phyloP scores from a whole-genome alignment of 108 stramenopile species.

The Cyclotella atomus region DNA sequence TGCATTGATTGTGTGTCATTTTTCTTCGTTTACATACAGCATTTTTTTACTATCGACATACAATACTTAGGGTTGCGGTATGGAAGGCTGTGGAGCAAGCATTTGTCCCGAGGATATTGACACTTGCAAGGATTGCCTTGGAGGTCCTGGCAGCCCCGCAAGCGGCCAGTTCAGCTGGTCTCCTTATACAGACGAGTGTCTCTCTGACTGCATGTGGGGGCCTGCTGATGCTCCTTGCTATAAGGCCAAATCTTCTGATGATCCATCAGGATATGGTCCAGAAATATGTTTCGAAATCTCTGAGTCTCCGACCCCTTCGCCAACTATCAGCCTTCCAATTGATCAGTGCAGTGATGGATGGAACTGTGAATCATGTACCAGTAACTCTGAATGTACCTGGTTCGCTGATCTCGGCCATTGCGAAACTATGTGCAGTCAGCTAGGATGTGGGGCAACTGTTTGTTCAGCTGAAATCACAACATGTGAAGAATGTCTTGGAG shows the following conservation, averaged over 20 bases:
- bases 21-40: too few species aligned
- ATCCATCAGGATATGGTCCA: not conserved
- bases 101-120: not conserved
- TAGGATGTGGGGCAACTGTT: constrained; percentile 13
- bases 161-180: constrained; percentile 12
- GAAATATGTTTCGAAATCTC: not conserved
- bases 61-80: constrained; percentile 7
- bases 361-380: not conserved
- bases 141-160: not conserved
- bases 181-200: constrained; percentile 3
- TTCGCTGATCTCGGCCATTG: constrained; percentile 5
- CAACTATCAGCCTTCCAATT: too few species aligned
- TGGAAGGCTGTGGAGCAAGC: constrained; percentile 9
- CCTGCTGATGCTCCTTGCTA: constrained; percentile 9
- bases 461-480: constrained; percentile 5
- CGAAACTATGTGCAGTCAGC: constrained; percentile 7
- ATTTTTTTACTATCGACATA: not conserved
- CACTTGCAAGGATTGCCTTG: constrained; percentile 2
- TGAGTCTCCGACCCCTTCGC: not conserved
- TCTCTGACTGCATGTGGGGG: not conserved
- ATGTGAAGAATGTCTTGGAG: constrained; percentile 14
- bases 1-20: too few species aligned
- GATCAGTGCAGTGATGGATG: not conserved
- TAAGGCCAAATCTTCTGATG: not conserved
- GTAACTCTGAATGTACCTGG: constrained; percentile 9